These are phyloP conservation scores for Parafenestella ontariensis DNA, from an alignment of 2,329 filamentous ascomycete species.

Conservation along the genomic window DNA sequence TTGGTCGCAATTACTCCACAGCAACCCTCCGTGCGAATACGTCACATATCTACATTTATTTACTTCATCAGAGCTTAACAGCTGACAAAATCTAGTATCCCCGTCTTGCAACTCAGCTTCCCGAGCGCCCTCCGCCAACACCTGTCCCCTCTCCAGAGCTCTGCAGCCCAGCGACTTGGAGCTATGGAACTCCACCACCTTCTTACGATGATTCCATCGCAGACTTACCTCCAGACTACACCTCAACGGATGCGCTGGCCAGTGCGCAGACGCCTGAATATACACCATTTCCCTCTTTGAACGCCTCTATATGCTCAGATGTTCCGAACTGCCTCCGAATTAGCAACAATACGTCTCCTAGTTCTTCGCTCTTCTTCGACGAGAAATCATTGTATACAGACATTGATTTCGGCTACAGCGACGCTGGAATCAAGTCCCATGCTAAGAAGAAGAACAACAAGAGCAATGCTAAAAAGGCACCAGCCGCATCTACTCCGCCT, in stretches of 20 bases:
- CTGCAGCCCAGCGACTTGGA: conserved; percentile 30
- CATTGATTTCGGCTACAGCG: conserved; percentile 65
- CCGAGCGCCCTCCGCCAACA: conserved; percentile 22
- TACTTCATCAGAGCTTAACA: conserved; percentile 4
- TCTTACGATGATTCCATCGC: conserved; percentile 53
- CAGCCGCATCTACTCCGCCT: conserved; percentile 40
- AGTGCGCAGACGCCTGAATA: conserved; percentile 44
- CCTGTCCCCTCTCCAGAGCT: conserved; percentile 30
- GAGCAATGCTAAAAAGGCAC: conserved; percentile 44
- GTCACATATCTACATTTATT: conserved; percentile 7
- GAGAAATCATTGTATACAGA: conserved; percentile 46
- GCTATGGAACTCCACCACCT: conserved; percentile 44
- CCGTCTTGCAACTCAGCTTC: conserved; percentile 26
- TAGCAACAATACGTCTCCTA: conserved; percentile 37
- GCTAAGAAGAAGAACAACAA: conserved; percentile 60
- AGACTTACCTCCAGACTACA: conserved; percentile 56
- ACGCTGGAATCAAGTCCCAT: conserved; percentile 60
- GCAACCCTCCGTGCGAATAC: conserved; percentile 6
- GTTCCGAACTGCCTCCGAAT: conserved; percentile 38
- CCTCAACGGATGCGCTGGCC: conserved; percentile 50
- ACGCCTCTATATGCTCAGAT: conserved; percentile 40
- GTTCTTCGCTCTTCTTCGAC: conserved; percentile 39
- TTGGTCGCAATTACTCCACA: conserved; percentile 23
- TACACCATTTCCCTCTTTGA: conserved; percentile 39
- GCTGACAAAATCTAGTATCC: conserved; percentile 39